Evolutionary conservation across 73 alveolate species (phyloP).

Genomic region (Urostyla sp.): DNA sequence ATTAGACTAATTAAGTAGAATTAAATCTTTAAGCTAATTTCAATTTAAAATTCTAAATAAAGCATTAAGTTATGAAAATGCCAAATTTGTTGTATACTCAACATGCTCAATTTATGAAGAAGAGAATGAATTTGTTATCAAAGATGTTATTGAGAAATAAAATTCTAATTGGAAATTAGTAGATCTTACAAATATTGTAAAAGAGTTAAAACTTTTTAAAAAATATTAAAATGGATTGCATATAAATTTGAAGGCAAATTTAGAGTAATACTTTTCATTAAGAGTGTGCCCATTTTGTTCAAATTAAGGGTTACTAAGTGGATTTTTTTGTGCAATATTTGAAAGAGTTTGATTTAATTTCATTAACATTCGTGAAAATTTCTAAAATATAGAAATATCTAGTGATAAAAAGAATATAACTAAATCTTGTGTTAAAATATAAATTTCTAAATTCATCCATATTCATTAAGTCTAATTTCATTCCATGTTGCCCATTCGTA

Average conservation of each 20-base stretch:
- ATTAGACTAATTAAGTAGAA: constrained; percentile 18
- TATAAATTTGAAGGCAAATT: background rate
- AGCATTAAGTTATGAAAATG: constrained; percentile 32
- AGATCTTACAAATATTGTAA: background rate
- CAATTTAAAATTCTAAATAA: constrained; percentile 48
- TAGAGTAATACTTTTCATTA: constrained; percentile 1
- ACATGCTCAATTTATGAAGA: constrained; percentile 61
- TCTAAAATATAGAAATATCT: no score
- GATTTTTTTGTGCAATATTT: constrained; percentile 37
- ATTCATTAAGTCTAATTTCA: constrained; percentile 19
- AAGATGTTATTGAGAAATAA: constrained; percentile 34
- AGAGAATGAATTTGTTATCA: constrained; percentile 62
- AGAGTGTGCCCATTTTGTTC: constrained; percentile 41
- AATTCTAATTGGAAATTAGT: constrained; percentile 18
- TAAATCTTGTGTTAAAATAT: no score
- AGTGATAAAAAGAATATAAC: no score
- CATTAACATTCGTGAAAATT: no score
- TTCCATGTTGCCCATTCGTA: constrained; percentile 46
- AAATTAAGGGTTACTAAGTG: constrained; percentile 22
- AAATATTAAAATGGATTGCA: constrained; percentile 31
- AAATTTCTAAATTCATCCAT: constrained; percentile 39
- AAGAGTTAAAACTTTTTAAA: background rate
- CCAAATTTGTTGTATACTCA: constrained; percentile 53
- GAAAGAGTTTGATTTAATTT: constrained; percentile 26
- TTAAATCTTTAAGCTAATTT: constrained; percentile 50